Evolutionary conservation across 2,329 filamentous ascomycete species (phyloP).

Genomic region (Cladosporium sphaerospermum): DNA sequence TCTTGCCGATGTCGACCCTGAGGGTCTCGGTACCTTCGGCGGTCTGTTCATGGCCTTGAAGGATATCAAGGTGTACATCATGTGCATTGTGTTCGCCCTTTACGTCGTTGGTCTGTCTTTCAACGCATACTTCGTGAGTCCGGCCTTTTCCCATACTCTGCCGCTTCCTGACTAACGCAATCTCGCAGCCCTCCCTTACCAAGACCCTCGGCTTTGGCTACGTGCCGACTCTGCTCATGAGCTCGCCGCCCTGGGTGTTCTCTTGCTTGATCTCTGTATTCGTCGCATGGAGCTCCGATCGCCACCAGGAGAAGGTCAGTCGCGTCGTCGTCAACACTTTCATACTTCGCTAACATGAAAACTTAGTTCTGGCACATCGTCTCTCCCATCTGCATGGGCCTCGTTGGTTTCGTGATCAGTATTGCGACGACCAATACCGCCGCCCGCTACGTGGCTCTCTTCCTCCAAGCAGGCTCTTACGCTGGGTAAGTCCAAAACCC

Average conservation of each 20-base stretch:
- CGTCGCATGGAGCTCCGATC: constrained; percentile 25
- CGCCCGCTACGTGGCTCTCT: constrained; percentile 26
- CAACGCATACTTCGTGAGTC: constrained; percentile 25
- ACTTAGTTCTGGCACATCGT: constrained; percentile 27
- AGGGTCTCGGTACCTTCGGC: constrained; percentile 36
- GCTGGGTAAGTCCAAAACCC: constrained; percentile 13
- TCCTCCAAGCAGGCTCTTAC: constrained; percentile 31
- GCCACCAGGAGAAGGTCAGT: constrained; percentile 22
- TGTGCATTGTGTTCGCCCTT: constrained; percentile 35
- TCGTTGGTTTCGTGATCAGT: constrained; percentile 6
- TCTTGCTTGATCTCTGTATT: constrained; percentile 23
- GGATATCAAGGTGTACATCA: constrained; percentile 37
- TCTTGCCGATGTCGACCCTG: constrained; percentile 45
- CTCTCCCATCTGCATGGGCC: constrained; percentile 4
- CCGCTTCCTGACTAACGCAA: constrained; percentile 23
- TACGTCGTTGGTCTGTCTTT: constrained; percentile 23
- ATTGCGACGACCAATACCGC: constrained; percentile 6
- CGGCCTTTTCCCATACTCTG: constrained; percentile 24
- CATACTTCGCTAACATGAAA: constrained; percentile 20
- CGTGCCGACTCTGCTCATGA: constrained; percentile 44
- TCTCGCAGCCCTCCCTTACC: constrained; percentile 37
- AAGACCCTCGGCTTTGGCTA: constrained; percentile 65
- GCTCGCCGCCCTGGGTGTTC: constrained; percentile 36
- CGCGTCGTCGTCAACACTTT: constrained; percentile 6
- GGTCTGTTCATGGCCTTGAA: constrained; percentile 30